Conservation (phyloP, 805 yeast species). For the Ogataea nonfermentans region DNA sequence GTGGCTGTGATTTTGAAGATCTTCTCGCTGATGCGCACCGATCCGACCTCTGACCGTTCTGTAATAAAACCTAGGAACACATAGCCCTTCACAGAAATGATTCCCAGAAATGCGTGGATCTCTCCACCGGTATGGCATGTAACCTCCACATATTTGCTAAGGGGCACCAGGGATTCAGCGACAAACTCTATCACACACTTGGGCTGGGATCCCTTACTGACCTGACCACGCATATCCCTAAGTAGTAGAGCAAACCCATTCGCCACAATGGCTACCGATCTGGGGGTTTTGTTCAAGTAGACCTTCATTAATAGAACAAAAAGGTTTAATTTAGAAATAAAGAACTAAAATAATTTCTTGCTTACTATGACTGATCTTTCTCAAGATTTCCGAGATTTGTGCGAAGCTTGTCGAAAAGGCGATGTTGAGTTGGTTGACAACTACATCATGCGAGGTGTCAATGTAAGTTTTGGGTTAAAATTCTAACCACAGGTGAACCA, state of each 20-base stretch:
- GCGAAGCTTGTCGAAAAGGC: constrained; percentile 67
- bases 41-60: constrained; percentile 52
- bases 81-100: constrained; percentile 51
- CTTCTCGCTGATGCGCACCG: constrained; percentile 53
- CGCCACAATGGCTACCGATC: constrained; percentile 67
- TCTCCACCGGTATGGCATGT: constrained; percentile 19
- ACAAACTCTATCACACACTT: constrained; percentile 55
- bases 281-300: constrained; percentile 59
- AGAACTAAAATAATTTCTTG: neutral
- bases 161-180: constrained; percentile 38
- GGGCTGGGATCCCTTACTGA: constrained; percentile 29
- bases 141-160: constrained; percentile 43
- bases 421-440: constrained; percentile 63
- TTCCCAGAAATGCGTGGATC: constrained; percentile 58
- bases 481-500: constrained; percentile 33
- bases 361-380: constrained; percentile 12
- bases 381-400: constrained; percentile 45
- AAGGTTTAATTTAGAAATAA: neutral
- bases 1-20: constrained; percentile 57
- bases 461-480: constrained; percentile 31
- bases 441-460: constrained; percentile 51
- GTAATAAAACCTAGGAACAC: constrained; percentile 61
- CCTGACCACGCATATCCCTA: constrained; percentile 40
- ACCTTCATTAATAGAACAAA: constrained; percentile 47
- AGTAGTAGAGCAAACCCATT: constrained; percentile 59